Percentiles rank a stretch among this genome's conserved stretches.
Evolutionary conservation across 352 stramenopile genomes (phyloP).

Genomic region (Phytophthora chlamydospora): DNA sequence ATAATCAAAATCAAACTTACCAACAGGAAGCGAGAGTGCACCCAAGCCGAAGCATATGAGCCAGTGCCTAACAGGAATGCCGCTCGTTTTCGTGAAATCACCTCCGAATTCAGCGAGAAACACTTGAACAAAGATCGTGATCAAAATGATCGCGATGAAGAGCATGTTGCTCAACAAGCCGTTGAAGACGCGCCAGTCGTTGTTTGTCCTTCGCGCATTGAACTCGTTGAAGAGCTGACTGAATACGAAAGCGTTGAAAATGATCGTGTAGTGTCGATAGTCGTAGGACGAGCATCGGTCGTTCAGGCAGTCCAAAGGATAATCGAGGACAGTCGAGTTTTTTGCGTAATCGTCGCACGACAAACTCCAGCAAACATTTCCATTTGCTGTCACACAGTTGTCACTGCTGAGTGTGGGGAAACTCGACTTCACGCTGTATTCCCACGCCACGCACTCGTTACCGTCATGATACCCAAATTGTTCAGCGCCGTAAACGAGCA

Average conservation of each 20-base stretch:
- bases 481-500: conserved; percentile 60
- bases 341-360: conserved; percentile 69
- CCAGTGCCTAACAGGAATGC: conserved; percentile 70
- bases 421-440: conserved; percentile 56
- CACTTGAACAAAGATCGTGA: conserved; percentile 94
- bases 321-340: conserved; percentile 39
- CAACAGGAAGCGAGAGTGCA: conserved; percentile 67
- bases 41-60: conserved; percentile 65
- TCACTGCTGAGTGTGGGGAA: conserved; percentile 47
- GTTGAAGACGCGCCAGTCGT: conserved; percentile 95
- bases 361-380: conserved; percentile 51
- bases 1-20: conserved; percentile 33
- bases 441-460: conserved; percentile 52
- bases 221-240: conserved; percentile 94
- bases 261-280: conserved; percentile 95
- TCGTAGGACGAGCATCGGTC: conserved; percentile 63
- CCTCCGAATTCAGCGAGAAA: conserved; percentile 96
- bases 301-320: conserved; percentile 58
- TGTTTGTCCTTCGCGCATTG: conserved; percentile 89
- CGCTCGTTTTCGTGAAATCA: conserved; percentile 82
- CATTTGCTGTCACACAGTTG: conserved; percentile 55
- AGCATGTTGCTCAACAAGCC: conserved; percentile 92
- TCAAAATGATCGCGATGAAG: conserved; percentile 93
- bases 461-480: conserved; percentile 68
- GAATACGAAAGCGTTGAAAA: conserved; percentile 99